Evolutionary conservation across 164 flowering plant species (phyloP).

Genomic region (Vitis rupestris): DNA sequence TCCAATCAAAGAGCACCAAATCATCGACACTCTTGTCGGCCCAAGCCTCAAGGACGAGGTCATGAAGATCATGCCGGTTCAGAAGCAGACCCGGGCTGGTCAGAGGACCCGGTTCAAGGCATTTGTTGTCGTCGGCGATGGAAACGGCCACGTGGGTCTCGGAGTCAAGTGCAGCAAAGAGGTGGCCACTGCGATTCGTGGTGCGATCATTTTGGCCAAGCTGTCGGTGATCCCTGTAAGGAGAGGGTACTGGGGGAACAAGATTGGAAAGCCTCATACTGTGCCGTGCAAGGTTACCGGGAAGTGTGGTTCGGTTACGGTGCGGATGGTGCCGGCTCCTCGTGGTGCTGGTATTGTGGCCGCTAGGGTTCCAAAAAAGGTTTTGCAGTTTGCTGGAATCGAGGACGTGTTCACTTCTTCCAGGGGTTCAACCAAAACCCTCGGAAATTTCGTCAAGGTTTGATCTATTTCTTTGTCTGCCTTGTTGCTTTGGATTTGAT

Average conservation of each 20-base stretch:
- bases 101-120: constrained; percentile 87
- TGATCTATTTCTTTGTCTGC: neutral
- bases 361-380: constrained; percentile 89
- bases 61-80: constrained; percentile 90
- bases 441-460: constrained; percentile 88
- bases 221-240: constrained; percentile 72
- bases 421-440: constrained; percentile 81
- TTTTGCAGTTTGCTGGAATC: constrained; percentile 85
- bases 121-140: constrained; percentile 79
- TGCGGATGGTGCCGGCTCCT: constrained; percentile 85
- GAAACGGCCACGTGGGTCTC: constrained; percentile 76
- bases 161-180: constrained; percentile 86
- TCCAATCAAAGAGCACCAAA: constrained; percentile 73
- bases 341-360: constrained; percentile 88
- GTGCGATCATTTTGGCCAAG: constrained; percentile 73
- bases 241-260: constrained; percentile 88
- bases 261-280: constrained; percentile 84
- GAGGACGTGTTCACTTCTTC: constrained; percentile 84
- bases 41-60: constrained; percentile 75
- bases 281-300: constrained; percentile 90
- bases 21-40: constrained; percentile 53
- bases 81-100: constrained; percentile 87
- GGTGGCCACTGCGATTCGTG: constrained; percentile 83
- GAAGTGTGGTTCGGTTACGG: constrained; percentile 83
- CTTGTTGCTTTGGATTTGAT: neutral